phyloP scores from a whole-genome alignment of 2,329 filamentous ascomycete genomes.

The Cryphonectria nitschkei region DNA sequence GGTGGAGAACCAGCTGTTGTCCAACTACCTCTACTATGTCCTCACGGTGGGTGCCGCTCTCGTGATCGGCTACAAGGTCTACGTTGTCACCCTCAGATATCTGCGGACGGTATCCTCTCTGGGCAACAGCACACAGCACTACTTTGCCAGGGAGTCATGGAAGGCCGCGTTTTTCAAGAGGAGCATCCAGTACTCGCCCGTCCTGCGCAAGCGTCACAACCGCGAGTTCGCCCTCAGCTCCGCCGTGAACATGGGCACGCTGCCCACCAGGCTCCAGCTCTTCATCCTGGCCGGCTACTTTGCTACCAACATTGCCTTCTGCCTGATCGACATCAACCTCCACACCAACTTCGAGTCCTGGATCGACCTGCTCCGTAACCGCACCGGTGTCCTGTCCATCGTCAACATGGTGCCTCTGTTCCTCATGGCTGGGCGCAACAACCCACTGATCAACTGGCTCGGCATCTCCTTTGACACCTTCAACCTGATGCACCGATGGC shows the following conservation, averaged over 20 bases:
- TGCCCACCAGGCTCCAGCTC: conserved; percentile 79
- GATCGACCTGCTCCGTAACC: conserved; percentile 62
- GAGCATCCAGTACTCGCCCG: conserved; percentile 70
- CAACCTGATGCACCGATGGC: conserved; percentile 81
- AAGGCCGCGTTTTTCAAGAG: conserved; percentile 66
- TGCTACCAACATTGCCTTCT: conserved; percentile 77
- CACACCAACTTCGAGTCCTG: conserved; percentile 48
- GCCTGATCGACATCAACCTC: conserved; percentile 68
- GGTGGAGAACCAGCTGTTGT: conserved; percentile 57
- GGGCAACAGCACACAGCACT: conserved; percentile 77
- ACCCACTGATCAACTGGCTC: conserved; percentile 72
- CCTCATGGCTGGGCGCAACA: conserved; percentile 75
- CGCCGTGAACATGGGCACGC: conserved; percentile 66
- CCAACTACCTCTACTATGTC: conserved; percentile 64
- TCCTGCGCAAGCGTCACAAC: conserved; percentile 78
- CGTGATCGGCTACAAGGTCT: conserved; percentile 69
- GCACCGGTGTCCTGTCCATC: conserved; percentile 69
- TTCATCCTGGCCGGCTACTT: conserved; percentile 70
- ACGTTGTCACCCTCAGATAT: conserved; percentile 65
- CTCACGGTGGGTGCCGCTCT: conserved; percentile 65
- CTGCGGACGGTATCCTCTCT: conserved; percentile 75
- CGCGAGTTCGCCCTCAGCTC: conserved; percentile 65
- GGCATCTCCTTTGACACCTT: conserved; percentile 81
- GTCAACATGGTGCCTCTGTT: conserved; percentile 81
- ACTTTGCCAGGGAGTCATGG: conserved; percentile 66